Conservation (phyloP, 208 protist species). For the Acanthamoeba castellanii region DNA sequence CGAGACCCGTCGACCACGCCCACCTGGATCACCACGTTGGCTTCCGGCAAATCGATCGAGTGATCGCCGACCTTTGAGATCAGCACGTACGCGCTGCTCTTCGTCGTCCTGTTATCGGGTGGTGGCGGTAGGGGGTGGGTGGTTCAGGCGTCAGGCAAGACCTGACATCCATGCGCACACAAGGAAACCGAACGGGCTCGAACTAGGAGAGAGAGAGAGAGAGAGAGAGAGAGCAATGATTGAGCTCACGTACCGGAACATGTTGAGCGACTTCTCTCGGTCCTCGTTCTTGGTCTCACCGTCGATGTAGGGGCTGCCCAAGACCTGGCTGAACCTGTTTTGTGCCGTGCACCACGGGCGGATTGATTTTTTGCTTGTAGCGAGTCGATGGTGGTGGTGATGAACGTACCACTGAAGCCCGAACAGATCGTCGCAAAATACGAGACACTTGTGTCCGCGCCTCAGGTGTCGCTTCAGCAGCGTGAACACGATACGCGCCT, state of each 20-base stretch:
- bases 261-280: conserved; percentile 82
- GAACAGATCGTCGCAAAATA: conserved; percentile 66
- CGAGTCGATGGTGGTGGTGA: too few species aligned
- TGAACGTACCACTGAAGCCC: conserved; percentile 25
- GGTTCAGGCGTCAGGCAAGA: background rate
- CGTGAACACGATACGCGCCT: conserved; percentile 54
- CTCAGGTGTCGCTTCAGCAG: conserved; percentile 54
- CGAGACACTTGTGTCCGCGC: conserved; percentile 41
- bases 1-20: conserved; percentile 56
- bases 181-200: conserved; percentile 93
- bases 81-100: conserved; percentile 87
- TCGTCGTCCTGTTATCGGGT: background rate
- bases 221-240: conserved; percentile 96
- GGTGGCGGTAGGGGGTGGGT: too few species aligned
- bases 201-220: conserved; percentile 96
- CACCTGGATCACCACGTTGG: conserved; percentile 98
- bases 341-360: background rate
- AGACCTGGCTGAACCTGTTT: conserved; percentile 32
- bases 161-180: conserved; percentile 86
- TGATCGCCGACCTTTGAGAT: conserved; percentile 97
- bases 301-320: conserved; percentile 60
- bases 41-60: conserved; percentile 98
- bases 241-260: conserved; percentile 89
- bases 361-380: too few species aligned
- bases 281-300: conserved; percentile 44